Evolutionary conservation across 768 basidiomycete species (phyloP).

Genomic region (Paxillus involutus): DNA sequence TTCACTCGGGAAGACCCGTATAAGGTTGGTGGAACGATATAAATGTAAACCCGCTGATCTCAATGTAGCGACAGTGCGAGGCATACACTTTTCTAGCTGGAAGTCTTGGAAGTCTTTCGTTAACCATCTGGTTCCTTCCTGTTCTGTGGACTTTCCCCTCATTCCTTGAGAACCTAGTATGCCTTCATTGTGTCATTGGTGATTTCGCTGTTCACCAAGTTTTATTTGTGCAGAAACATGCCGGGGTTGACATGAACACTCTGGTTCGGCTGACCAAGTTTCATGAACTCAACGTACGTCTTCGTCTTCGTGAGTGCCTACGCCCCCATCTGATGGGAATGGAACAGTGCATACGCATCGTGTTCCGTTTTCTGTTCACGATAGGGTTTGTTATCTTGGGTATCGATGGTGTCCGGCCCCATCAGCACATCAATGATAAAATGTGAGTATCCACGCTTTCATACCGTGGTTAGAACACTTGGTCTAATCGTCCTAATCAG

Average conservation of each 20-base stretch:
- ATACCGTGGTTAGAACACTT: not conserved
- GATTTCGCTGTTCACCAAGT: not conserved
- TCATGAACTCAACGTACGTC: constrained; percentile 76
- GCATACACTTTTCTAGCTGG: constrained; percentile 71
- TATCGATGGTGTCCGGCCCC: constrained; percentile 63
- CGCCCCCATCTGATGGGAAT: not conserved
- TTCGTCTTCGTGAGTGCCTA: not conserved
- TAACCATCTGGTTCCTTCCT: constrained; percentile 76
- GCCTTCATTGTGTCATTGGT: constrained; percentile 17
- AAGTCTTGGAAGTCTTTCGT: constrained; percentile 61
- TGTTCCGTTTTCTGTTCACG: constrained; percentile 74
- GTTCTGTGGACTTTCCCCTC: constrained; percentile 70
- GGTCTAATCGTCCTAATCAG: constrained; percentile 9
- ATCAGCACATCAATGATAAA: constrained; percentile 64
- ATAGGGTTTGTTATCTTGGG: constrained; percentile 65
- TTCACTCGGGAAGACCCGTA: constrained; percentile 58
- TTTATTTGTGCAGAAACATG: constrained; percentile 42
- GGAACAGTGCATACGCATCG: constrained; percentile 60
- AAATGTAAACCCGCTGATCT: constrained; percentile 7
- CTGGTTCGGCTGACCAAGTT: constrained; percentile 77
- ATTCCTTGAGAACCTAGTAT: constrained; percentile 61
- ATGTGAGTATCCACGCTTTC: constrained; percentile 35
- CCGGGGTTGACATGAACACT: constrained; percentile 64
- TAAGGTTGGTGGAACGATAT: constrained; percentile 42
- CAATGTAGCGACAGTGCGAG: constrained; percentile 49